These are phyloP conservation scores for Metarhizium humberi DNA, from an alignment of 2,329 filamentous ascomycete genomes.

Conservation along the genomic window DNA sequence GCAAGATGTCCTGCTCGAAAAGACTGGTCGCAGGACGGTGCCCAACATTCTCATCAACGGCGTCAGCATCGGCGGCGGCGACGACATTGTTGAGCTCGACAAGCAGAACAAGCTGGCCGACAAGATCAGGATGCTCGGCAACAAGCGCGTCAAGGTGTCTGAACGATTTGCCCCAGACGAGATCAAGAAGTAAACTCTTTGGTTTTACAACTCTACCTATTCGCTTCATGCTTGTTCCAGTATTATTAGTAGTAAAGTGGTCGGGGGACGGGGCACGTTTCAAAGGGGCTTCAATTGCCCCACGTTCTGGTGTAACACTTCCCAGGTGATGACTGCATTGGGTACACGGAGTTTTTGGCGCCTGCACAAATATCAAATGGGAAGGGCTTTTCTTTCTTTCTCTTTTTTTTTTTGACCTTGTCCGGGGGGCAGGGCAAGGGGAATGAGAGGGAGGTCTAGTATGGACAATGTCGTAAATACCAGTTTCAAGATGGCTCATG, in stretches of 20 bases:
- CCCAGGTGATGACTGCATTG: not conserved
- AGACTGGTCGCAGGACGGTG: conserved; percentile 76
- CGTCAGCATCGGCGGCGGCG: conserved; percentile 80
- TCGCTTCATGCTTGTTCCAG: not conserved
- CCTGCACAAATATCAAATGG: not conserved
- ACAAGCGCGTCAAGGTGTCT: conserved; percentile 48
- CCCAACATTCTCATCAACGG: conserved; percentile 88
- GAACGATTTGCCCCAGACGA: conserved; percentile 31
- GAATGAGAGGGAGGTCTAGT: no score
- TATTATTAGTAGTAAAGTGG: not conserved
- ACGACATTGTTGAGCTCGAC: conserved; percentile 72
- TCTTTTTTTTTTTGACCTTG: no score
- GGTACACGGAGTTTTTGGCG: not conserved
- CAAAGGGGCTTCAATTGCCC: not conserved
- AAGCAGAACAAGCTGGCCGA: conserved; percentile 54
- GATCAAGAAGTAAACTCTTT: conserved; percentile 1
- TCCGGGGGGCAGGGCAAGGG: no score
- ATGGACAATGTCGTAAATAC: not conserved
- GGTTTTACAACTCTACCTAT: not conserved
- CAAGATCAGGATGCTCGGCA: conserved; percentile 65
- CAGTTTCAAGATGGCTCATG: not conserved
- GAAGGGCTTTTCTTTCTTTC: not conserved
- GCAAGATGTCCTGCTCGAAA: conserved; percentile 61
- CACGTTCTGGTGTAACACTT: not conserved
- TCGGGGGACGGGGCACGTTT: not conserved